A percentile compares a stretch with the other conserved stretches of the same genome.
phyloP scores from a whole-genome alignment of 257 asterid species.

The Capsicum rhomboideum region DNA sequence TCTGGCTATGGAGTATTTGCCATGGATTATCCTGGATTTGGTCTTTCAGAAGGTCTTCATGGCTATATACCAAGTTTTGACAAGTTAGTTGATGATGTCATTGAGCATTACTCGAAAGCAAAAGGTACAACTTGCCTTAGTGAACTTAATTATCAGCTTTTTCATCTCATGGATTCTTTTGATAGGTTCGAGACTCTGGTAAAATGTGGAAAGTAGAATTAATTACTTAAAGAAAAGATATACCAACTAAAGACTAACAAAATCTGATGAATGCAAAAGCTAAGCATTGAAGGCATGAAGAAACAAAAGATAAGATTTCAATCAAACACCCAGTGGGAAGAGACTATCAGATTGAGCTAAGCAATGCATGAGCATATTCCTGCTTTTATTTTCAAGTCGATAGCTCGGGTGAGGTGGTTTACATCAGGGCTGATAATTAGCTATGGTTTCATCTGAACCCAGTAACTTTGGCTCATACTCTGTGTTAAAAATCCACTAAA shows the following conservation, averaged over 20 bases:
- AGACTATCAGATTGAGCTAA: background rate
- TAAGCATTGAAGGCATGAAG: background rate
- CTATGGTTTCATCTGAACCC: background rate
- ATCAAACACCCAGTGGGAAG: background rate
- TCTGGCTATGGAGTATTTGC: constrained; percentile 17
- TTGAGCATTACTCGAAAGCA: constrained; percentile 39
- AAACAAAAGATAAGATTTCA: background rate
- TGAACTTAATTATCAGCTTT: background rate
- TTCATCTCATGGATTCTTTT: background rate
- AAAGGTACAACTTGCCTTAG: constrained; percentile 23
- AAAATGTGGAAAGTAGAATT: background rate
- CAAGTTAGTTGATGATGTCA: constrained; percentile 45
- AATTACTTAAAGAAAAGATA: background rate
- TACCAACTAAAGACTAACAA: background rate
- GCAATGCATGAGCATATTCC: background rate
- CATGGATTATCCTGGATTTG: constrained; percentile 48
- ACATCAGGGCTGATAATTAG: background rate
- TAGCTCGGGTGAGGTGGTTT: background rate
- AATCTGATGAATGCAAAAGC: background rate
- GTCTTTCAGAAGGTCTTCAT: constrained; percentile 53
- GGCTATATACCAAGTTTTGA: constrained; percentile 51
- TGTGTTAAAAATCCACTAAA: background rate
- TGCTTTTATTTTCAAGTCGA: background rate
- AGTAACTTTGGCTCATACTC: background rate
- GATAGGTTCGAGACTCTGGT: background rate